Evolutionary conservation across 306 rosid genomes (phyloP), one percentile per base, ranked within the genome.

Genomic region (Dalbergia cultrata): DNA sequence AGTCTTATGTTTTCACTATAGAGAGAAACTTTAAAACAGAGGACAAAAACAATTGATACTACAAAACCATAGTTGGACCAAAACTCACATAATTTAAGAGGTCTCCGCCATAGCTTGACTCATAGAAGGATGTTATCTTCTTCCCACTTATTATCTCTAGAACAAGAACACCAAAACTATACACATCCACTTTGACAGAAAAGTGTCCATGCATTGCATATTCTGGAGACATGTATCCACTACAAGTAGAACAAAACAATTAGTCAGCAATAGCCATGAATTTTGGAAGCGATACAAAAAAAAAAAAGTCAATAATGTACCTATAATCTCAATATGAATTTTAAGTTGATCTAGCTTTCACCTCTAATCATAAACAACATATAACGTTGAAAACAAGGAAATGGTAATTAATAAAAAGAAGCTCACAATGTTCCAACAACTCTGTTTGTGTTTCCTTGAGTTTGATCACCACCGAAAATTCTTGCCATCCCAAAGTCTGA

Each of bases 401-500:
- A 10, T 9, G 7, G 26, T 3, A 57, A 4, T 3, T 5, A 57
- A 4, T 5, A 11, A 31, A 26, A 31, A 2, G 10, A 9, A 61
- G 67, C 90, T 87, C 59, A 89, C 90, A 44, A 45, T 19, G 93
- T 89, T n/a, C 88, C 90, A 9, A 83, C 93, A 53, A 89, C 69
- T 76, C 82, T 81, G 6, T 8, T 52, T 1, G 90, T 87, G 69
- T 57, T 78, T 76, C 72, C 86, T 76, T 77, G 81, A 47, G 78
- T 83, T 73, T 89, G 84, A 77, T 86, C 80, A 7, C 34, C 50
- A 22, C 65, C 79, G 19, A 85, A 58, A 18, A 90, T 82, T 44
- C 75, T 83, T 54, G 89, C 83, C 83, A 78, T 41, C 0, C 89
- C 90, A 80, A 90, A 88, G 22, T 88, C 86, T 5, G 88, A 60